phyloP scores from a whole-genome alignment of 768 basidiomycete species.

The Xerocomellus dryophilus region DNA sequence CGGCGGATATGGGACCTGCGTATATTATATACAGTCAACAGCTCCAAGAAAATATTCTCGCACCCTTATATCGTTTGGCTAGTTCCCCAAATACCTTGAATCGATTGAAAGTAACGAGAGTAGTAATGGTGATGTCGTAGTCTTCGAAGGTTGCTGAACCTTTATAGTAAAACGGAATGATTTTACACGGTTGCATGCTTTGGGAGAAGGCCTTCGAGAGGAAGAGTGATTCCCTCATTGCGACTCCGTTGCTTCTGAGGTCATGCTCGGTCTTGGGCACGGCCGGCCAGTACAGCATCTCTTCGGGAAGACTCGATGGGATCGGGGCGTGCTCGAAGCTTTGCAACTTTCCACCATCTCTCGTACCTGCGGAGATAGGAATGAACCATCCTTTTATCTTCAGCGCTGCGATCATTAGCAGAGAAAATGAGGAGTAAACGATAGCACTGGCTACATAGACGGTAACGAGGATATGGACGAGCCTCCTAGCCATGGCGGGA shows the following conservation, averaged over 20 bases:
- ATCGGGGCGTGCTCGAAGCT: neutral
- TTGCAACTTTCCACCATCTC: neutral
- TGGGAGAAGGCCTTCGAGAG: conserved; percentile 68
- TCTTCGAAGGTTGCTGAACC: conserved; percentile 52
- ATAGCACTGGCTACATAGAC: conserved; percentile 30
- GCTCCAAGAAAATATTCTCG: conserved; percentile 9
- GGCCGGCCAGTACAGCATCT: conserved; percentile 23
- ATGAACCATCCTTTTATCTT: conserved; percentile 7
- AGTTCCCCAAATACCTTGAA: conserved; percentile 69
- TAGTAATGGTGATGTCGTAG: conserved; percentile 81
- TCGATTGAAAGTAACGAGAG: conserved; percentile 76
- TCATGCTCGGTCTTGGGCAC: neutral
- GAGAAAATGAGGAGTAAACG: conserved; percentile 30
- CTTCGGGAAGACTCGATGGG: conserved; percentile 9
- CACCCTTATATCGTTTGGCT: conserved; percentile 77
- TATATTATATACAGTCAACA: neutral
- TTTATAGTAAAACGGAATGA: conserved; percentile 80
- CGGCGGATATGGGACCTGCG: conserved; percentile 79
- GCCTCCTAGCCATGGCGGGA: conserved; percentile 7
- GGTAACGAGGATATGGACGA: conserved; percentile 13
- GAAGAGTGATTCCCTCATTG: conserved; percentile 49
- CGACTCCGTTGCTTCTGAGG: conserved; percentile 8
- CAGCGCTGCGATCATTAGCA: conserved; percentile 14
- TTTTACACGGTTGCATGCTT: conserved; percentile 68
- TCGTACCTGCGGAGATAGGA: neutral